Percentiles rank a stretch among this genome's conserved stretches.
phyloP scores from a whole-genome alignment of 2,329 filamentous ascomycete genomes.

The Fusarium sp. region DNA sequence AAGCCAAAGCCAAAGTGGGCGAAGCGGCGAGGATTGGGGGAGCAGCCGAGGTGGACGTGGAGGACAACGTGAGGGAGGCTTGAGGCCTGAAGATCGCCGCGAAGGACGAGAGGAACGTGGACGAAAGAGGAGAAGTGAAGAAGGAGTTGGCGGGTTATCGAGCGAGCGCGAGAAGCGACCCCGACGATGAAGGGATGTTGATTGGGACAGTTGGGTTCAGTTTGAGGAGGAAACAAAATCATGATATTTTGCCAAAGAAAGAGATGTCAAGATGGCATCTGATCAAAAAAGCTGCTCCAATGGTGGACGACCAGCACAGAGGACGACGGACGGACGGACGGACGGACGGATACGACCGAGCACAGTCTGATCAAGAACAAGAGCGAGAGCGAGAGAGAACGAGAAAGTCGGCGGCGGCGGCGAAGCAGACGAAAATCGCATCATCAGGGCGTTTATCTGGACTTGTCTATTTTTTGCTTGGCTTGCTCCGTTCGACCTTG shows the following conservation, averaged over 20 bases:
- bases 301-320: constrained; percentile 23
- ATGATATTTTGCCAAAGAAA: background rate
- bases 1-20: constrained; percentile 38
- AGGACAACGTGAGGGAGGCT: constrained; percentile 47
- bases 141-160: constrained; percentile 52
- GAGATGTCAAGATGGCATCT: constrained; percentile 3
- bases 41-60: constrained; percentile 51
- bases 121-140: constrained; percentile 60
- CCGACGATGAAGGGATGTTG: constrained; percentile 55
- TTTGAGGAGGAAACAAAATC: constrained; percentile 30
- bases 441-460: constrained; percentile 38
- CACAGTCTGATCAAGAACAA: constrained; percentile 19
- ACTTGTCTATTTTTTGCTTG: constrained; percentile 23
- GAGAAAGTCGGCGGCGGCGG: constrained; percentile 1
- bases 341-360: constrained; percentile 26
- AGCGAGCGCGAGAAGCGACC: constrained; percentile 66
- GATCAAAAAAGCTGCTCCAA: constrained; percentile 17
- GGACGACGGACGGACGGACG: constrained; percentile 27
- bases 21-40: constrained; percentile 51
- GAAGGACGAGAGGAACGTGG: constrained; percentile 52
- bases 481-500: constrained; percentile 32
- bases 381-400: background rate
- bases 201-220: constrained; percentile 16
- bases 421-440: constrained; percentile 31
- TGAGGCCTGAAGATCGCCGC: constrained; percentile 48